These are phyloP conservation scores for Camellia japonica DNA, from an alignment of 148 eudicot genomes.

Conservation along the genomic window DNA sequence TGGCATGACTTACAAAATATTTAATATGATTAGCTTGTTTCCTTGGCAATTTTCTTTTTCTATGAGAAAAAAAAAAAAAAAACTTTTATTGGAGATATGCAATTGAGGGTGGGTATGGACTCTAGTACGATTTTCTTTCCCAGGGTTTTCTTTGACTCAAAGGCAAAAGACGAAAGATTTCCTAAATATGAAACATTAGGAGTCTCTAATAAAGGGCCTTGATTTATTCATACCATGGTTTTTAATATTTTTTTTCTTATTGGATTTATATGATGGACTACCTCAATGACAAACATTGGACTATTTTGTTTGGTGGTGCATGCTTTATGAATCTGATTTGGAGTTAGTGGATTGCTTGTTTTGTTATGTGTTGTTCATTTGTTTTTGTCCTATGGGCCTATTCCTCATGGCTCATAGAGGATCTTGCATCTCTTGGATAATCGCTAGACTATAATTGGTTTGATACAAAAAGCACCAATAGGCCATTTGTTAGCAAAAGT, in stretches of 20 bases:
- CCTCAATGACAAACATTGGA: neutral
- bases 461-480: neutral
- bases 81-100: no score
- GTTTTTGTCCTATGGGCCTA: neutral
- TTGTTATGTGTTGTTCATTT: neutral
- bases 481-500: neutral
- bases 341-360: neutral
- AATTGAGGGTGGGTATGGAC: no score
- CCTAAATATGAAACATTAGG: neutral
- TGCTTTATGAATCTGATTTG: neutral
- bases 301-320: neutral
- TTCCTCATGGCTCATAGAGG: neutral
- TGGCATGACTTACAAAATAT: neutral
- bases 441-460: neutral
- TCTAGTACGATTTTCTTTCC: neutral
- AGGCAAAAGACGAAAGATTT: neutral
- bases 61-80: no score
- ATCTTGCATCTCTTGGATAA: neutral
- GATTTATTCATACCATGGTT: neutral
- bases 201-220: neutral
- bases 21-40: neutral
- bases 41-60: neutral
- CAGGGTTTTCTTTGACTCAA: neutral
- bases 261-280: neutral
- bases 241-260: neutral